Conservation (phyloP, 768 basidiomycete genomes). For the Phylloporus scabripes region DNA sequence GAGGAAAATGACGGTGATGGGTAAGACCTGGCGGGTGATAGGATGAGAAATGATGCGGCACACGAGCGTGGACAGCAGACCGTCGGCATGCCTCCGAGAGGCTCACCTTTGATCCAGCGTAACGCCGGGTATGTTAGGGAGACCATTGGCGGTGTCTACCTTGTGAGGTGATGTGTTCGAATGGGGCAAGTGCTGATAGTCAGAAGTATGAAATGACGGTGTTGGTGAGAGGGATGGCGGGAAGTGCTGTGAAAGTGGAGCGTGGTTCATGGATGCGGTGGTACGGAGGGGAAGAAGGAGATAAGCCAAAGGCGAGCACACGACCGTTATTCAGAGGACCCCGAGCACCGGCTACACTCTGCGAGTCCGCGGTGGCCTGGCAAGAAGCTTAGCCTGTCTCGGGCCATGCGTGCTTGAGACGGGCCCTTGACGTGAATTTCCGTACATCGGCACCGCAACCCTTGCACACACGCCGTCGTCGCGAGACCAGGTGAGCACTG, state of each 20-base stretch:
- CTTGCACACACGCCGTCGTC: background rate
- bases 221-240: constrained; percentile 19
- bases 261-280: constrained; percentile 12
- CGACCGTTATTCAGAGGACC: constrained; percentile 15
- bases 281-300: background rate
- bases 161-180: constrained; percentile 36
- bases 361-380: background rate
- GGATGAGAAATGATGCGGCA: constrained; percentile 15
- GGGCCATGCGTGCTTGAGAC: background rate
- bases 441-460: background rate
- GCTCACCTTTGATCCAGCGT: constrained; percentile 69
- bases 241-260: background rate
- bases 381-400: background rate
- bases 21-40: constrained; percentile 48
- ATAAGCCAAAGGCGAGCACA: constrained; percentile 20
- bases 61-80: background rate
- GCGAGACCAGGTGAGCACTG: background rate
- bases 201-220: constrained; percentile 3
- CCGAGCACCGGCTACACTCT: background rate
- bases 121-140: constrained; percentile 51
- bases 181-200: background rate
- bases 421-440: background rate
- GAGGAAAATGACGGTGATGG: constrained; percentile 51
- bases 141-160: constrained; percentile 50
- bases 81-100: background rate